phyloP scores from a whole-genome alignment of 2,329 filamentous ascomycete genomes.

The Ophiostoma perfectum region DNA sequence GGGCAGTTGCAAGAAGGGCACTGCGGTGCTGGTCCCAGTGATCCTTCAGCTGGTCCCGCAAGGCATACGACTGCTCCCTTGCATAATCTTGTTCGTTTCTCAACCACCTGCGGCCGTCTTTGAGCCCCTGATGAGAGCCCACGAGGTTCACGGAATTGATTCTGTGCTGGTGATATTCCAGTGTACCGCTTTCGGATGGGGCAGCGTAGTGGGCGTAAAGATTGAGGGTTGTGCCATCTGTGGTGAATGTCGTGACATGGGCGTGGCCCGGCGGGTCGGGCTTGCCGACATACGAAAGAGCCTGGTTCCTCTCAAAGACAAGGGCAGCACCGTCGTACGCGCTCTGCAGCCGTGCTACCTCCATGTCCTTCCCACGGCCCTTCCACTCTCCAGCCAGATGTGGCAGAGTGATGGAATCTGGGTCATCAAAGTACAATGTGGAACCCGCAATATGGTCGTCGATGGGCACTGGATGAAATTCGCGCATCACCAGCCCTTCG shows the following conservation, averaged over 20 bases:
- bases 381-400: conserved; percentile 32
- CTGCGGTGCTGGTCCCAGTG: conserved; percentile 16
- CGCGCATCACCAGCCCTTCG: conserved; percentile 27
- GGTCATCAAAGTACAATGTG: conserved; percentile 24
- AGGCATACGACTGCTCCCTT: conserved; percentile 20
- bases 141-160: conserved; percentile 24
- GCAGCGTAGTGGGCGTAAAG: conserved; percentile 31
- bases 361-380: conserved; percentile 22
- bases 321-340: conserved; percentile 25
- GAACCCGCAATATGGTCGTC: conserved; percentile 24
- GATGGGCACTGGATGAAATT: conserved; percentile 24
- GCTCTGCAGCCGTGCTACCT: conserved; percentile 18
- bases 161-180: conserved; percentile 28
- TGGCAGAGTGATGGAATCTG: conserved; percentile 28
- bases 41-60: conserved; percentile 20
- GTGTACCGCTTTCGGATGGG: neutral
- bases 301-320: conserved; percentile 29
- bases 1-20: neutral
- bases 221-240: conserved; percentile 29
- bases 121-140: conserved; percentile 14
- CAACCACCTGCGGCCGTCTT: conserved; percentile 16
- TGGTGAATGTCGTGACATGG: conserved; percentile 30
- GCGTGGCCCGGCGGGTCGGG: conserved; percentile 27
- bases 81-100: conserved; percentile 23
- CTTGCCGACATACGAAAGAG: conserved; percentile 27